These are phyloP conservation scores for Ophiostoma ulmi DNA, from an alignment of 2,329 filamentous ascomycete genomes.

Conservation along the genomic window DNA sequence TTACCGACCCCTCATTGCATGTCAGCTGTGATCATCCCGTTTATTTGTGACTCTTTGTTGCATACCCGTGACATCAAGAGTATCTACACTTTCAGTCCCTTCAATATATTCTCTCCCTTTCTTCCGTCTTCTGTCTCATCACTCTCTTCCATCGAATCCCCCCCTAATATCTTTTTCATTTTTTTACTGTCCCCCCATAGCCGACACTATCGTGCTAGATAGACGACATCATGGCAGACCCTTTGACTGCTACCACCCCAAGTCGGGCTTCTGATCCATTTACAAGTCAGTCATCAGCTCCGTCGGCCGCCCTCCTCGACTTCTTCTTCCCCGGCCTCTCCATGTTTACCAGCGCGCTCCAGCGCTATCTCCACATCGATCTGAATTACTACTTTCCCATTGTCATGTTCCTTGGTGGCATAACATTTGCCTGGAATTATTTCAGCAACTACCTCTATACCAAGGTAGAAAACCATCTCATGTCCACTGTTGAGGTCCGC, in stretches of 20 bases:
- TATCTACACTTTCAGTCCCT: background rate
- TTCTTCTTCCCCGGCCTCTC: slow-evolving; percentile 63
- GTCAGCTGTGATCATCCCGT: background rate
- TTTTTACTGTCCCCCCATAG: background rate
- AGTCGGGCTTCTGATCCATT: slow-evolving; percentile 19
- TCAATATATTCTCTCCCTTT: background rate
- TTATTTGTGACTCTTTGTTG: background rate
- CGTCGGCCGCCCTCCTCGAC: slow-evolving; percentile 45
- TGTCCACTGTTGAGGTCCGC: slow-evolving; percentile 61
- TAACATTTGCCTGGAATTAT: slow-evolving; percentile 51
- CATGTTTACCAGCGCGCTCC: slow-evolving; percentile 48
- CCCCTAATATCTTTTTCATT: background rate
- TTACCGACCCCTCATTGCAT: background rate
- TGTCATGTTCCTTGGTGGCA: slow-evolving; percentile 46
- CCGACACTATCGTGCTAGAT: background rate
- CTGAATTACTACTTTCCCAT: slow-evolving; percentile 58
- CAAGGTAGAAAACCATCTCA: slow-evolving; percentile 50
- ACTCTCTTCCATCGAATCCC: background rate
- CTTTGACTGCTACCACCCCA: background rate
- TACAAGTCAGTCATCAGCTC: slow-evolving; percentile 14
- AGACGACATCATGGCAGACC: background rate
- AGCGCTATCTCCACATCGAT: slow-evolving; percentile 56
- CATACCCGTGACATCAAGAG: background rate
- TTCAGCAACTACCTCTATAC: slow-evolving; percentile 45
- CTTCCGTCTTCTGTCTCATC: background rate